Base-by-base conservation (phyloP, 2,329 filamentous ascomycete genomes). In the Penicillium sp. region DNA sequence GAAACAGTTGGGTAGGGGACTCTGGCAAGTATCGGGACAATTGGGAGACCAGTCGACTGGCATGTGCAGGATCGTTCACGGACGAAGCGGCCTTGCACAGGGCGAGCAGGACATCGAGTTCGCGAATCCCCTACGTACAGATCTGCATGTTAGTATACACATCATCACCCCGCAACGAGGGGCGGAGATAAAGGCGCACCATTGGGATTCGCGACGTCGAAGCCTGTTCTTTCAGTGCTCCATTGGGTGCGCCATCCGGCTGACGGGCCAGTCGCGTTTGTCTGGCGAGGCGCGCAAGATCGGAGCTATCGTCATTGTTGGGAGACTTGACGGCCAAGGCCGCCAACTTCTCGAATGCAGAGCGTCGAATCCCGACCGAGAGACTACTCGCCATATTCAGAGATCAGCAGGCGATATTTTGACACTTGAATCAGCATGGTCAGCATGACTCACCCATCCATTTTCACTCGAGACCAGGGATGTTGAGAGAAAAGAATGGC, bases 21-120 rank as follows among this genome's bases (percentile, higher is more conserved):
- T 97, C 91, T 66, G 92, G 86, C 12, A 98, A 84, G 75, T 98
- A 98, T 5, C 89, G 90, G 7, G 88, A 85, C 42, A 99, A 80
- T 67, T 96, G 92, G 37, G 84, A 82, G n/a, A 88, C 85, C 41
- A 99, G 85, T 69, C 87, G 89, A 69, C 90, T 86, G 31, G 92
- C 93, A 71, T 90, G 89, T 61, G 91, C 86, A 43, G 81, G 76
- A 48, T 86, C 88, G 54, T 88, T 83, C 28, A 98, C 83, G 25
- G 87, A 84, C 4, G 92, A 89, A 3, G 93, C 91, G 55, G 94
- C 91, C 78, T 93, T 94, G 81, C 94, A 98, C 28, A 99, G 83
- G 45, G 95, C 92, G 28, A 98, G 80, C 28, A 99, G 84, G 55
- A 96, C 90, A 75, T 99, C 94, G 67, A 96, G 89, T 81, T 99